These are phyloP conservation scores for Chlorella sp. DNA, from an alignment of 139 green algal species.

Conservation along the genomic window DNA sequence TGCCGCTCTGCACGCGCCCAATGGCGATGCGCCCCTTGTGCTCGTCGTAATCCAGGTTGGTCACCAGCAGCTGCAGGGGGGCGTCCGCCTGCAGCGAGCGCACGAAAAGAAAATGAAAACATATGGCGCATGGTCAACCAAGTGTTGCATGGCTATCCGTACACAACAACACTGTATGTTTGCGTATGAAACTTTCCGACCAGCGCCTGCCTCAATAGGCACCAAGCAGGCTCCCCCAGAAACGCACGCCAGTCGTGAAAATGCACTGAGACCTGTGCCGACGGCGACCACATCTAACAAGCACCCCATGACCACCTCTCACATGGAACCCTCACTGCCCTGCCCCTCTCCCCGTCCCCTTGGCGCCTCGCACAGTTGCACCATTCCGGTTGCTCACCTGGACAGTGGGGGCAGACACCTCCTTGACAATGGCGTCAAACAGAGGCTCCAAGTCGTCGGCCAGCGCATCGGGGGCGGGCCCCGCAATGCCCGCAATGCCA, in stretches of 20 bases:
- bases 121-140: neutral
- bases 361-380: no score
- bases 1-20: slow-evolving; percentile 84
- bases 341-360: no score
- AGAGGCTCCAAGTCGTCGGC: slow-evolving; percentile 90
- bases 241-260: no score
- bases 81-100: slow-evolving; percentile 42
- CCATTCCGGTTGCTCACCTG: slow-evolving; percentile 33
- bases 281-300: no score
- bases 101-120: no score
- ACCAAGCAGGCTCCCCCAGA: no score
- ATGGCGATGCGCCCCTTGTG: slow-evolving; percentile 97
- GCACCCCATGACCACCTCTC: no score
- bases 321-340: no score
- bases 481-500: slow-evolving; percentile 91
- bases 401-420: slow-evolving; percentile 82
- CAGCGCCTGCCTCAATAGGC: no score
- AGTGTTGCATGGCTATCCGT: neutral
- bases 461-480: slow-evolving; percentile 71
- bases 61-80: slow-evolving; percentile 94
- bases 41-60: slow-evolving; percentile 96
- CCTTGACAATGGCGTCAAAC: slow-evolving; percentile 91
- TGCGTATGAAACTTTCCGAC: no score
- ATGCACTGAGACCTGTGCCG: neutral
- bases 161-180: no score